A percentile compares a stretch with the other conserved stretches of the same genome.
phyloP scores from a whole-genome alignment of 257 asterid genomes.

The Ophiorrhiza pumila region DNA sequence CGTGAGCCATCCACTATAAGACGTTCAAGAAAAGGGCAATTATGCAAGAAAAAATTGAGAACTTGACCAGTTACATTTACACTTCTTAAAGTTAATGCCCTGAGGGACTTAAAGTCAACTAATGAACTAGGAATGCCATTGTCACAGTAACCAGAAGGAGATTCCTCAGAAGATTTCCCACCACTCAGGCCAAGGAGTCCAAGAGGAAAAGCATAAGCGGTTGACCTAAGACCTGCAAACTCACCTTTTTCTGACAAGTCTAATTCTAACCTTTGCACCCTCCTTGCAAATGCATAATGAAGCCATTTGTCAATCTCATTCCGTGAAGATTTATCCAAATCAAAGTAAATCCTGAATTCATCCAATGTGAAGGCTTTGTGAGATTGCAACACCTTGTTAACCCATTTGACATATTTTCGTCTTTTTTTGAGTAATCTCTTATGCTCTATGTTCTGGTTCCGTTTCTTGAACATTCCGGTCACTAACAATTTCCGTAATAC shows the following conservation, averaged over 20 bases:
- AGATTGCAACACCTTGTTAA: not conserved
- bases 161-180: not conserved
- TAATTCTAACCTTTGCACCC: too few species aligned
- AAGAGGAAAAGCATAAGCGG: not conserved
- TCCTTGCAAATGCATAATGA: too few species aligned
- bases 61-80: not conserved
- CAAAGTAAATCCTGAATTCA: too few species aligned
- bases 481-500: too few species aligned
- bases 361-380: too few species aligned
- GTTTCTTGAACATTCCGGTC: not conserved
- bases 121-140: not conserved
- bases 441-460: too few species aligned
- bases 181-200: not conserved
- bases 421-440: not conserved
- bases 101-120: not conserved
- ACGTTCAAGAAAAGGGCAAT: slow-evolving; percentile 6
- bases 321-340: too few species aligned
- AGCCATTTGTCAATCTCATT: too few species aligned
- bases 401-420: not conserved
- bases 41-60: not conserved
- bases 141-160: not conserved
- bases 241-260: too few species aligned
- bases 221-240: too few species aligned
- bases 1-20: not conserved
- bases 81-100: not conserved